Base-by-base conservation (phyloP, 495 filamentous ascomycete genomes). In the Parachaetomium inaequale region DNA sequence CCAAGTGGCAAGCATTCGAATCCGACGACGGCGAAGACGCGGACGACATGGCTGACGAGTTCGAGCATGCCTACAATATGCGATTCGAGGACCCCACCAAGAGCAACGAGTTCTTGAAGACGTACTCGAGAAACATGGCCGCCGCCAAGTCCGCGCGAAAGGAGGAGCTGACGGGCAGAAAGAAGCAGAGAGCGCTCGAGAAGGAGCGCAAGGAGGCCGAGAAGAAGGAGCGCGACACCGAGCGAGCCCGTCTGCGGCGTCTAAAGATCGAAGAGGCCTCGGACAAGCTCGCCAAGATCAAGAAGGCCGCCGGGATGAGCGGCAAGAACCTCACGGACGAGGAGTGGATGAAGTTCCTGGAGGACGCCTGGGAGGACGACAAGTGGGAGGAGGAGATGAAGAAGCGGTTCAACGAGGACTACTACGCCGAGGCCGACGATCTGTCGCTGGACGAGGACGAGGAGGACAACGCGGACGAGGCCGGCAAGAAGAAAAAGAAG, bases 11-110 rank as follows among this genome's bases (percentile, higher is more conserved):
- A 53, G 88, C 92, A 8, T 88, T 98, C 56, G 92, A 97, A 61
- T 95, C 91, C 0, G 94, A 98, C 65, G 94, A 97, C 57, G 90
- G 89, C 23, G 90, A 93, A 55, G 89, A 92, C 38, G 88, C 92
- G 31, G 88, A 92, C 52, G 79, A 85, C 15, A 82, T 86, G 28
- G 93, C 93, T 36, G 94, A 98, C 28, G 84, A 84, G 29, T 92
- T 92, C 65, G 94, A 98, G 72, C 82, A 88, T 57, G 93, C 92
- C n/a, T 98, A 95, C 78, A 98, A 98, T 74, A 78, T 96, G 74
- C 89, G 94, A 26, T 98, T 98, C 68, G 94, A 98, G 69, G 89
- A 98, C 67, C 92, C 94, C 1, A 81, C 80, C 66, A 88, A 86
- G 64, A 83, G 88, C 62, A 96, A 96, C 65, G 90, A 96, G 68